A percentile compares a stretch with the other conserved stretches of the same genome.
These are phyloP conservation scores for Exserohilum rostratum DNA, from an alignment of 2,329 filamentous ascomycete genomes.

Conservation along the genomic window DNA sequence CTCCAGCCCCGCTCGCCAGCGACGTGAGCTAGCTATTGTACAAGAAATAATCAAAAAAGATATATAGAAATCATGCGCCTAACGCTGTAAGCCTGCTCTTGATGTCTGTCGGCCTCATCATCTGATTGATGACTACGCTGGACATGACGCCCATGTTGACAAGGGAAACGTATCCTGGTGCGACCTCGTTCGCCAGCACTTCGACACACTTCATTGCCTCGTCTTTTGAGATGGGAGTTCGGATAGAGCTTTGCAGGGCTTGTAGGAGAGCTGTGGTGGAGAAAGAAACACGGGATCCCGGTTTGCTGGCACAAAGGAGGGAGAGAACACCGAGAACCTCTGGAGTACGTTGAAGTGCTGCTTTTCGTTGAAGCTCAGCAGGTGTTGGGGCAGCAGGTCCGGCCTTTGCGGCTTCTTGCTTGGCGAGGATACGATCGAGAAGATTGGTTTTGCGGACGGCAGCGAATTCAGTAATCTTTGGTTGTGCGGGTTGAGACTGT, in stretches of 20 bases:
- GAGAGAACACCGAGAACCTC: conserved; percentile 54
- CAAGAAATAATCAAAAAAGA: background rate
- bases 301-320: conserved; percentile 48
- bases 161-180: conserved; percentile 52
- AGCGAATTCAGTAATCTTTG: conserved; percentile 48
- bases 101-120: conserved; percentile 42
- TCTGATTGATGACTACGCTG: conserved; percentile 52
- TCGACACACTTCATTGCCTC: conserved; percentile 53
- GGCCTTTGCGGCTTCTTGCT: conserved; percentile 51
- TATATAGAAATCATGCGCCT: conserved; percentile 20
- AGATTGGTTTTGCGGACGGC: conserved; percentile 53
- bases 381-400: conserved; percentile 49
- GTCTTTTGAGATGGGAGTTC: conserved; percentile 53
- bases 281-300: conserved; percentile 50
- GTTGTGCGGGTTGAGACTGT: conserved; percentile 28
- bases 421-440: conserved; percentile 59
- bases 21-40: background rate
- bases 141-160: conserved; percentile 48
- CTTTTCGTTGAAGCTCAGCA: conserved; percentile 52
- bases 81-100: conserved; percentile 40
- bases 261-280: conserved; percentile 52
- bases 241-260: conserved; percentile 53
- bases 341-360: conserved; percentile 55
- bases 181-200: conserved; percentile 52
- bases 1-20: background rate